These are phyloP conservation scores for Fusarium nygamai DNA, from an alignment of 2,329 filamentous ascomycete genomes.

Conservation along the genomic window DNA sequence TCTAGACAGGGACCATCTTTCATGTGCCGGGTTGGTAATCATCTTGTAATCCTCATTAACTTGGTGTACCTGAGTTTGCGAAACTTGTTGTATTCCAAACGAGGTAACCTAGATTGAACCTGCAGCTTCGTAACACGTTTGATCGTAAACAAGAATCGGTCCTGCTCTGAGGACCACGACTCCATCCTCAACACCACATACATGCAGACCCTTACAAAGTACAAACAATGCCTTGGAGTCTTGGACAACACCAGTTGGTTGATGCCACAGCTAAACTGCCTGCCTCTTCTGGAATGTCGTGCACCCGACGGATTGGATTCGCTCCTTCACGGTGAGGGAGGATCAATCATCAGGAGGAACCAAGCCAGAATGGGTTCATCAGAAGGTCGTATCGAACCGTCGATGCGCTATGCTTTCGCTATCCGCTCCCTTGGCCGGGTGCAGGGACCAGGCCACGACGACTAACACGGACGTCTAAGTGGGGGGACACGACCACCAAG, in stretches of 20 bases:
- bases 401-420: constrained; percentile 9
- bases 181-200: constrained; percentile 24
- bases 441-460: constrained; percentile 26
- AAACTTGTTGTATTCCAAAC: neutral
- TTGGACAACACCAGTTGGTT: no score
- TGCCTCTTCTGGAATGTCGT: constrained; percentile 21
- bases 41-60: constrained; percentile 11
- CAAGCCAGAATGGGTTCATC: constrained; percentile 30
- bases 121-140: constrained; percentile 9
- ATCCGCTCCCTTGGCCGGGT: constrained; percentile 25
- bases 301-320: constrained; percentile 30
- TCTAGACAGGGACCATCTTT: neutral
- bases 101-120: neutral
- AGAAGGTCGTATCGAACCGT: constrained; percentile 14
- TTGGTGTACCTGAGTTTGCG: neutral
- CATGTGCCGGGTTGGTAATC: constrained; percentile 30
- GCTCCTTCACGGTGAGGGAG: constrained; percentile 8
- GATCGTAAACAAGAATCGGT: constrained; percentile 2
- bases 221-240: neutral
- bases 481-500: constrained; percentile 3
- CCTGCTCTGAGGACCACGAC: constrained; percentile 19
- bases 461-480: constrained; percentile 17
- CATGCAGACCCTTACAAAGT: neutral
- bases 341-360: constrained; percentile 17
- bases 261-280: neutral